Evolutionary conservation across 2,329 filamentous ascomycete species (phyloP), one percentile per base, ranked within the genome.

Genomic region (Massarina eburnea): DNA sequence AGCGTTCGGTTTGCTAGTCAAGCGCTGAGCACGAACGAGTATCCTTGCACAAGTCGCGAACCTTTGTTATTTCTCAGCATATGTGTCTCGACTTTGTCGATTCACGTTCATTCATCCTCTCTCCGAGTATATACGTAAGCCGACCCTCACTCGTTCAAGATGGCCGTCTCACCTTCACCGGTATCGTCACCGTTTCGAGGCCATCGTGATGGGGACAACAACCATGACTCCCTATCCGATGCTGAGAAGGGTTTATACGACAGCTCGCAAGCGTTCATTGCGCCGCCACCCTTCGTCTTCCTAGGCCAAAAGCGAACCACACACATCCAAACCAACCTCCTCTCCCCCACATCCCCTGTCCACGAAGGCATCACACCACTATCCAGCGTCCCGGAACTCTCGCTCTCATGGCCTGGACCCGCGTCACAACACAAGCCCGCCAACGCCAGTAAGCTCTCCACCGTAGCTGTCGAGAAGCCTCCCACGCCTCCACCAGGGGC

Each of bases 351-450:
- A 4, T 64, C 63, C 5, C 63, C 65, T 32, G 54, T 68, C 7
- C 65, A 66, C 37, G 59, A 68, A 42, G 64, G 64, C 8, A 68
- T 66, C 30, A 67, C 65, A 30, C 64, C 65, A 7, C 49, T 57
- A 39, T 54, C 62, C 32, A 67, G 64, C 38, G 57, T 66, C 30
- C 64, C 65, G 18, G 63, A 66, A 34, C 55, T 68, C 2, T 58
- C 57, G 14, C 41, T 68, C n/a, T 48, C 57, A 44, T 53, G 50
- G 29, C 56, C 62, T 27, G 26, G 24, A 24, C 55, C 49, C 17
- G 27, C 42, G n/a, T 15, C 20, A 8, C 49, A 48, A 24, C 42
- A 54, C n/a, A 56, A 41, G 24, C 54, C 60, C 34, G 51, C 57
- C 21, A 52, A 52, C 8, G 44, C 44, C 19, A 38, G 35, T 22